Evolutionary conservation across 78 protist species (phyloP).

Genomic region (Planoprotostelium fungivorum): DNA sequence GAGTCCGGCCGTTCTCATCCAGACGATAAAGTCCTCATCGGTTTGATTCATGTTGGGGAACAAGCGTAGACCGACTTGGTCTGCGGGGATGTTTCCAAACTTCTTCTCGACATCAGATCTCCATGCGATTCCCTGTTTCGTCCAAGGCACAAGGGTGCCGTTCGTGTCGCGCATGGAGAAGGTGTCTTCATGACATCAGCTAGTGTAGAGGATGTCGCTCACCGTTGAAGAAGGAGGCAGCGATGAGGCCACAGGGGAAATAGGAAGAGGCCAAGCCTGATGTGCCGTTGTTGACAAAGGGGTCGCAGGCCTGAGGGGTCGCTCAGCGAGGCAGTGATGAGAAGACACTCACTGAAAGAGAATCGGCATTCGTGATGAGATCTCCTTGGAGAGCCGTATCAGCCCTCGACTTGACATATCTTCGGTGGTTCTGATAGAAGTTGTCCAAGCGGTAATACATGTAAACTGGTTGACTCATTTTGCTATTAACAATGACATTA

Average conservation of each 20-base stretch:
- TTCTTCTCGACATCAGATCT: conserved; percentile 70
- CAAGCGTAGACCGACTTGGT: conserved; percentile 22
- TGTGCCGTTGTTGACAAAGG: not conserved
- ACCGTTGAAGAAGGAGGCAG: conserved; percentile 85
- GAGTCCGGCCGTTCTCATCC: conserved; percentile 96
- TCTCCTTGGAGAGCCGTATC: conserved; percentile 41
- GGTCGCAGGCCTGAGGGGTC: not conserved
- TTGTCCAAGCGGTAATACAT: conserved; percentile 84
- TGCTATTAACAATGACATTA: not conserved
- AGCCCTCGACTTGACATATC: conserved; percentile 63
- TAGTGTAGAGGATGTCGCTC: not conserved
- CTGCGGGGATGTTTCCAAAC: conserved; percentile 54
- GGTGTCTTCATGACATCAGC: not conserved
- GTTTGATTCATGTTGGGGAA: conserved; percentile 36
- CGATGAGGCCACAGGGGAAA: conserved; percentile 91
- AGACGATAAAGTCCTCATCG: conserved; percentile 89
- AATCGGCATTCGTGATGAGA: conserved; percentile 2
- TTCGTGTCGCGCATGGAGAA: not conserved
- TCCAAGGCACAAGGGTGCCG: conserved; percentile 9
- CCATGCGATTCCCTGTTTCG: conserved; percentile 83
- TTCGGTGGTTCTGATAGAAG: conserved; percentile 91
- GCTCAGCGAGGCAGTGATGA: not conserved
- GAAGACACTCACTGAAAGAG: conserved; percentile 12
- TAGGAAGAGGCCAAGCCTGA: conserved; percentile 2
- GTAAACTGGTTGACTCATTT: conserved; percentile 75